phyloP scores from a whole-genome alignment of 2,329 filamentous ascomycete species.

The Pseudogymnoascus verrucosus region DNA sequence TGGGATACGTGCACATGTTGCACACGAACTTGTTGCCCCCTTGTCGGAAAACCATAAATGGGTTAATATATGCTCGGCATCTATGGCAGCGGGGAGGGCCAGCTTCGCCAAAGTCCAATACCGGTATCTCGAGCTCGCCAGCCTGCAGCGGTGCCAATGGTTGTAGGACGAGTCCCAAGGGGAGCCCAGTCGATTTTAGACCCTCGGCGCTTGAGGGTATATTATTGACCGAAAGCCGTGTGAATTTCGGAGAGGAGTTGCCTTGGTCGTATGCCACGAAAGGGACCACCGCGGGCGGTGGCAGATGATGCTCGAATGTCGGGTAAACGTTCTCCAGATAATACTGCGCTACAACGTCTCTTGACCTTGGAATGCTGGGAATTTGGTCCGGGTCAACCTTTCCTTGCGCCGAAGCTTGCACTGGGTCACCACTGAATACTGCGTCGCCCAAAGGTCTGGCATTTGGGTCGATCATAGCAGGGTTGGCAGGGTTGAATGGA shows the following conservation, averaged over 20 bases:
- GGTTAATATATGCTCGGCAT: constrained; percentile 95
- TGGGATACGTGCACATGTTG: constrained; percentile 96
- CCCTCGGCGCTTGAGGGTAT: constrained; percentile 79
- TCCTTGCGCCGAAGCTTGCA: constrained; percentile 57
- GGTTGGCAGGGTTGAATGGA: constrained; percentile 39
- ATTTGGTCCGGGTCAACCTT: constrained; percentile 86
- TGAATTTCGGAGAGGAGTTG: constrained; percentile 91
- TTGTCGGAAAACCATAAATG: constrained; percentile 94
- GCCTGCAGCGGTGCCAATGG: constrained; percentile 75
- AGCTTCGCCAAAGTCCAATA: constrained; percentile 86
- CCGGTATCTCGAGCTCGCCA: constrained; percentile 79
- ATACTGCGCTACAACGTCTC: constrained; percentile 74
- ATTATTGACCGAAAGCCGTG: constrained; percentile 85
- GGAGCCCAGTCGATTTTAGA: constrained; percentile 70
- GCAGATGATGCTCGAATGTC: constrained; percentile 89
- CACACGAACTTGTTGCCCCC: constrained; percentile 96
- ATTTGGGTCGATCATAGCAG: constrained; percentile 28
- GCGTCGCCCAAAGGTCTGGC: constrained; percentile 17
- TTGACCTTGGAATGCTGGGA: constrained; percentile 78
- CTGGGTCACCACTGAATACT: constrained; percentile 37
- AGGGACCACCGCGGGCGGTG: constrained; percentile 78
- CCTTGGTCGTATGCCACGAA: constrained; percentile 95
- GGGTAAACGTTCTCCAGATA: constrained; percentile 86
- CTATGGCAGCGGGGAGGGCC: constrained; percentile 87
- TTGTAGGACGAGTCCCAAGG: constrained; percentile 81